Conservation (phyloP, 2,329 filamentous ascomycete species). For the Penicillium expansum region DNA sequence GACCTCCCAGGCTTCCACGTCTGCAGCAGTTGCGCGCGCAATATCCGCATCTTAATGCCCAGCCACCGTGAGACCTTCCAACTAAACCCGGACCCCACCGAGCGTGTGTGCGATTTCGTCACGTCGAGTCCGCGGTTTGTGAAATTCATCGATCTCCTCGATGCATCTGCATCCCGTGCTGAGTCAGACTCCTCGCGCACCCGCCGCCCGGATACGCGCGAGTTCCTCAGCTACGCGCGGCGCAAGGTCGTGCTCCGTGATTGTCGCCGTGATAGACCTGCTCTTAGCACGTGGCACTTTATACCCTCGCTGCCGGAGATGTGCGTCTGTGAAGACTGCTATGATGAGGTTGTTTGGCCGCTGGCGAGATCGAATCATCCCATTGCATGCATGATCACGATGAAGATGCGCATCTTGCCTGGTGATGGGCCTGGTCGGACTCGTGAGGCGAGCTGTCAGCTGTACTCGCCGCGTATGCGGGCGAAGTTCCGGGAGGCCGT, state of each 20-base stretch:
- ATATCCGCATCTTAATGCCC: constrained; percentile 71
- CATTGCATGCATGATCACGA: constrained; percentile 65
- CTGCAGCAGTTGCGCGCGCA: constrained; percentile 71
- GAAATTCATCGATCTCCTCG: constrained; percentile 56
- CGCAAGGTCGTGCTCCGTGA: constrained; percentile 59
- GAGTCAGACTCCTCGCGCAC: constrained; percentile 32
- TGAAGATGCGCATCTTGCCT: constrained; percentile 58
- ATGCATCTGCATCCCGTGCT: constrained; percentile 50
- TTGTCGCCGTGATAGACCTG: constrained; percentile 63
- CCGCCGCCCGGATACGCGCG: constrained; percentile 53
- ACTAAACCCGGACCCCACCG: constrained; percentile 45
- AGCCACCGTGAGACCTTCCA: constrained; percentile 65
- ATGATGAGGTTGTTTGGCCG: constrained; percentile 73
- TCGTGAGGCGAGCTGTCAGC: constrained; percentile 61
- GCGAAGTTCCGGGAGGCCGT: constrained; percentile 67
- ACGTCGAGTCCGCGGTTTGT: constrained; percentile 58
- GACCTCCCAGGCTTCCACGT: constrained; percentile 70
- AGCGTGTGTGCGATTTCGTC: constrained; percentile 67
- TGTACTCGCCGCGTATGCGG: constrained; percentile 80
- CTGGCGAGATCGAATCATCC: constrained; percentile 53
- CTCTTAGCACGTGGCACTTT: constrained; percentile 71
- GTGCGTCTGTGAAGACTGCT: constrained; percentile 85
- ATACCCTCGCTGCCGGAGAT: constrained; percentile 74
- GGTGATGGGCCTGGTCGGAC: constrained; percentile 42
- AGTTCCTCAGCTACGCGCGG: constrained; percentile 63